Percentiles rank a stretch among this genome's conserved stretches.
Conservation (phyloP, 2,329 filamentous ascomycete genomes). For the Beauveria rudraprayagi region DNA sequence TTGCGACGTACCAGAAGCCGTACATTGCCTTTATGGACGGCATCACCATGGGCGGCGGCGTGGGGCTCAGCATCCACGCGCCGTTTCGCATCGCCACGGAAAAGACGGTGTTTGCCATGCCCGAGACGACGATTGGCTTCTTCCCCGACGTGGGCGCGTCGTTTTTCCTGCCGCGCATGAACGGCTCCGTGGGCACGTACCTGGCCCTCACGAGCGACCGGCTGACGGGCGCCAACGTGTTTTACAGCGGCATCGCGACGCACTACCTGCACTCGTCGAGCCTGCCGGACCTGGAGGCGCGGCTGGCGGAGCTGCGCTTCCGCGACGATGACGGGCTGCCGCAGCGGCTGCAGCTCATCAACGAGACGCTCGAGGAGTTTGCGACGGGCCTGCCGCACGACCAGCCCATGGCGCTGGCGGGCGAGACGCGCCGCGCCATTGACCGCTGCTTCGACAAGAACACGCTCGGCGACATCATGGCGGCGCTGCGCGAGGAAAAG, state of each 20-base stretch:
- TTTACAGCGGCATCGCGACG: slow-evolving; percentile 87
- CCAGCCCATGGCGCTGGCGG: slow-evolving; percentile 58
- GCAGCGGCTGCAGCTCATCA: slow-evolving; percentile 63
- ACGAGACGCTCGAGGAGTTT: slow-evolving; percentile 87
- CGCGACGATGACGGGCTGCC: slow-evolving; percentile 60
- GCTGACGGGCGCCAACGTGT: slow-evolving; percentile 73
- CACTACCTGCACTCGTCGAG: slow-evolving; percentile 93
- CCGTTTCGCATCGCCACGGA: slow-evolving; percentile 96
- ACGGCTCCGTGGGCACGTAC: slow-evolving; percentile 82
- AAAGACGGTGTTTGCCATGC: slow-evolving; percentile 94
- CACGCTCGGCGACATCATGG: slow-evolving; percentile 61
- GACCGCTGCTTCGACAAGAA: slow-evolving; percentile 72
- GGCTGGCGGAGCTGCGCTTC: slow-evolving; percentile 85
- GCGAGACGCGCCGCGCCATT: slow-evolving; percentile 68
- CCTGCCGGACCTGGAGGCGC: slow-evolving; percentile 70
- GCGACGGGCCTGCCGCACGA: slow-evolving; percentile 74
- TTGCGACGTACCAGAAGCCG: slow-evolving; percentile 88
- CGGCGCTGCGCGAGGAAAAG: slow-evolving; percentile 49
- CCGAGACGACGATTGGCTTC: slow-evolving; percentile 95
- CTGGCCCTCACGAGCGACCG: slow-evolving; percentile 84
- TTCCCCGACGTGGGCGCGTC: slow-evolving; percentile 96
- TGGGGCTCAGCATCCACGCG: slow-evolving; percentile 88
- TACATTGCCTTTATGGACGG: slow-evolving; percentile 96
- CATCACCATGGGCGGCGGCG: slow-evolving; percentile 96
- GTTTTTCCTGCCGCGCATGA: slow-evolving; percentile 88